phyloP scores from a whole-genome alignment of 129 eudicot species.

The Pseudognaphalium luteoalbum region DNA sequence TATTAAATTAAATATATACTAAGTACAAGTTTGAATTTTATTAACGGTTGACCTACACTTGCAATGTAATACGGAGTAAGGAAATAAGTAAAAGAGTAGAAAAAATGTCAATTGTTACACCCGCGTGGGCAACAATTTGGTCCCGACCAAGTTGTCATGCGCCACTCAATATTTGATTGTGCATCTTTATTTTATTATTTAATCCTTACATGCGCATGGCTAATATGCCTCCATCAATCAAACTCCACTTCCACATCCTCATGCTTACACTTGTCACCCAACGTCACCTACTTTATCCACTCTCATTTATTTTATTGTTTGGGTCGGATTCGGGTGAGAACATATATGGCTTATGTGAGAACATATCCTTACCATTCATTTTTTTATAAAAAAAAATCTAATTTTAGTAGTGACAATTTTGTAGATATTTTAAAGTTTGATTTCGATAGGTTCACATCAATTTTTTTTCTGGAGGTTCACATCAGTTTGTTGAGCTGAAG shows the following conservation, averaged over 20 bases:
- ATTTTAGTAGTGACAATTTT: too few relatives aligned
- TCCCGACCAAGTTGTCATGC: conserved; percentile 40
- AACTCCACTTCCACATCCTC: conserved; percentile 29
- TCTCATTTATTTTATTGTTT: not conserved
- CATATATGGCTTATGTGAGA: too few relatives aligned
- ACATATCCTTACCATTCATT: too few relatives aligned
- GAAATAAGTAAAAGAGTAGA: not conserved
- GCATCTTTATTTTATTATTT: conserved; percentile 20
- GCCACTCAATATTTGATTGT: conserved; percentile 33
- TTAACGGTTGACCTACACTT: not conserved
- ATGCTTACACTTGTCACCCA: conserved; percentile 34
- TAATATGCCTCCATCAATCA: conserved; percentile 31
- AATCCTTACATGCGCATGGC: conserved; percentile 34
- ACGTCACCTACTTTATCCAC: conserved; percentile 32
- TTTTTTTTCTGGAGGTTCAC: too few relatives aligned
- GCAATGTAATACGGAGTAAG: not conserved
- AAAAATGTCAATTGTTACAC: conserved; percentile 22
- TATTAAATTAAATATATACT: too few relatives aligned
- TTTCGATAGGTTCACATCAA: too few relatives aligned
- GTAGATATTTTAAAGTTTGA: too few relatives aligned
- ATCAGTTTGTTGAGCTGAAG: too few relatives aligned
- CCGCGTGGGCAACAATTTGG: conserved; percentile 33
- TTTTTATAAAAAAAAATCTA: too few relatives aligned
- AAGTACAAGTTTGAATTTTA: not conserved
- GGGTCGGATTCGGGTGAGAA: too few relatives aligned